A percentile compares a stretch with the other conserved stretches of the same genome.
These are phyloP conservation scores for Umbelopsis isabellina DNA, from an alignment of 192 early-diverging fungal genomes.

Conservation along the genomic window DNA sequence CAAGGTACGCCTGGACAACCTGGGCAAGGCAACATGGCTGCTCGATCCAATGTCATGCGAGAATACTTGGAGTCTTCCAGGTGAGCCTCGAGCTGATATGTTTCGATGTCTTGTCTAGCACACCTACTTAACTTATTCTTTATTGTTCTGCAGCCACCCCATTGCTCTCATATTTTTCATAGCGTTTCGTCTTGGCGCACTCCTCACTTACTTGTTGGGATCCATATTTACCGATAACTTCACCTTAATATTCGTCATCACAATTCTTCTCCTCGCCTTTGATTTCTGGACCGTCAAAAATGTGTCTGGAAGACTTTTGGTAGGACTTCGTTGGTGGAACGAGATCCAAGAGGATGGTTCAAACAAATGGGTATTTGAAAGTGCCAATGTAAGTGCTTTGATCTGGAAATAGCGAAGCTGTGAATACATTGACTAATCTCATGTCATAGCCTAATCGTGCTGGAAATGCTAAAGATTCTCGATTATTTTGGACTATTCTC, in stretches of 20 bases:
- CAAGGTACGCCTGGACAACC: not conserved
- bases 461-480: conserved; percentile 85
- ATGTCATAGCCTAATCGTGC: conserved; percentile 59
- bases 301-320: conserved; percentile 92
- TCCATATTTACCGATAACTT: conserved; percentile 84
- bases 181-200: conserved; percentile 80
- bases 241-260: conserved; percentile 89
- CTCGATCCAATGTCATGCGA: conserved; percentile 21
- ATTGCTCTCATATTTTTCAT: conserved; percentile 89
- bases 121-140: not conserved
- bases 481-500: conserved; percentile 91
- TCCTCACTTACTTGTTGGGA: conserved; percentile 86
- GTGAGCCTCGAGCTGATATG: not conserved
- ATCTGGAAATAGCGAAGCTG: not conserved
- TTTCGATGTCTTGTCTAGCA: not conserved
- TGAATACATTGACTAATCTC: not conserved
- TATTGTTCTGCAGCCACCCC: conserved; percentile 73
- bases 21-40: conserved; percentile 11
- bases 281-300: conserved; percentile 99
- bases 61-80: conserved; percentile 45
- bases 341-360: conserved; percentile 95
- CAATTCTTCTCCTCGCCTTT: conserved; percentile 89
- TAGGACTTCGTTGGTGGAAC: conserved; percentile 99
- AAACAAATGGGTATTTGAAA: conserved; percentile 97
- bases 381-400: conserved; percentile 66